Base-by-base conservation (phyloP, 2,329 filamentous ascomycete species). In the Penicillium decumbens region DNA sequence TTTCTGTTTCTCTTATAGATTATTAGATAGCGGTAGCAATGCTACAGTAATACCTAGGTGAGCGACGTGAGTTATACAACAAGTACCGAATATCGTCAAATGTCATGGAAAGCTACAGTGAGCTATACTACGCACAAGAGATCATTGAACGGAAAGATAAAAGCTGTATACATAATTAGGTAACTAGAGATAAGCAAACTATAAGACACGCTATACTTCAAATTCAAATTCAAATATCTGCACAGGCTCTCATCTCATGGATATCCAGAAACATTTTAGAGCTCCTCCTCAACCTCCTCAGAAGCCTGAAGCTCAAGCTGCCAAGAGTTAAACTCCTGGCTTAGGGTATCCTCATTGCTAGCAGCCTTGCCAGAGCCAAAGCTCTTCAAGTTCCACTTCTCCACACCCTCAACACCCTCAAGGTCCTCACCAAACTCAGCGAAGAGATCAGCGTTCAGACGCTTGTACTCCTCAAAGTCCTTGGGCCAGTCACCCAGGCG, bases 331-430 rank as follows among this genome's bases (percentile, higher is more conserved):
- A 59, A 45, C 6, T 61, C 49, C 6, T 54, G 25, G 25, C 59
- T 47, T 43, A 69, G 35, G 13, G 58, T 44, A 44, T 69, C 65
- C 18, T 65, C 55, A 7, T 65, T 56, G 24, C 62, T 64, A 59
- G 76, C 71, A n/a, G 75, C 75, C 65, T 75, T 76, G 3, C 75
- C 75, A n/a, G 56, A 50, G 2, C 75, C 75, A 55, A 72, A 76
- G 1, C 58, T 65, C 62, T 75, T 73, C 10, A 72, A 62, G 48
- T 68, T 62, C 75, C 75, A 77, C 66, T 74, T 75, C 65, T 76
- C 74, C 1, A 74, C 70, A 4, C 72, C 73, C 55, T 74, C 68
- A 2, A 68, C 61, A 6, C 68, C 71, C 58, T 72, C 68, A 56
- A 77, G 65, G 24, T 70, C 66, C 24, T 41, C 61, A 0, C 68